phyloP scores from a whole-genome alignment of 148 eudicot genomes.

The Camellia granthamiana region DNA sequence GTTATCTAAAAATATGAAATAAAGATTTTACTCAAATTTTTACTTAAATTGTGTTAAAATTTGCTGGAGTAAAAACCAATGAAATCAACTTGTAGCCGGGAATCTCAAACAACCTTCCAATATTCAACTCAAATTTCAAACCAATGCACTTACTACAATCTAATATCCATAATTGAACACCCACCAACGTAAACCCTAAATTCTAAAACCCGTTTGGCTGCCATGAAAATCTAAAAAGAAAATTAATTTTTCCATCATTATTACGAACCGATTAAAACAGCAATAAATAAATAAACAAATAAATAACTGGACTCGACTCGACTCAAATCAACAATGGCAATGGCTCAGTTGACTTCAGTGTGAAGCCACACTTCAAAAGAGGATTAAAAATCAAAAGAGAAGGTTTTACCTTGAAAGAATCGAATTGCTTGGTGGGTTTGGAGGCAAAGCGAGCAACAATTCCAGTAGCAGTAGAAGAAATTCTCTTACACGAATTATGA shows the following conservation, averaged over 20 bases:
- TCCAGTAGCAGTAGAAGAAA: constrained; percentile 15
- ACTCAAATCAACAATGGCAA: not conserved
- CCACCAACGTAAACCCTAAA: not conserved
- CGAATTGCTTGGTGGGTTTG: constrained; percentile 31
- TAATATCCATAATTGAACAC: not conserved
- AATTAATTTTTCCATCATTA: not conserved
- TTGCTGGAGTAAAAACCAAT: not conserved
- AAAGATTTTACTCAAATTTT: too few species aligned
- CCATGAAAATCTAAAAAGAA: not conserved
- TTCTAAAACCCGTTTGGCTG: not conserved
- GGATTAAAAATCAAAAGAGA: too few species aligned
- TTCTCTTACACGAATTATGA: constrained; percentile 22
- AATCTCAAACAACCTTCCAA: not conserved
- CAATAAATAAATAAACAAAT: too few species aligned
- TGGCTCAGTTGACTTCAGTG: not conserved
- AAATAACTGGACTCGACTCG: too few species aligned
- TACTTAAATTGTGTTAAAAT: too few species aligned
- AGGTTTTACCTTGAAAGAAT: constrained; percentile 42
- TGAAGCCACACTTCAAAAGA: not conserved
- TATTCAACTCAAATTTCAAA: not conserved
- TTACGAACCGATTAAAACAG: not conserved
- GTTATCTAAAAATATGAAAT: too few species aligned
- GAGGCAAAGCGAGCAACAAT: constrained; percentile 21
- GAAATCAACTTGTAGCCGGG: not conserved
- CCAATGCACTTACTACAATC: not conserved